A percentile compares a stretch with the other conserved stretches of the same genome.
Conservation (phyloP, 495 filamentous ascomycete genomes). For the Hypoxylon rickii region DNA sequence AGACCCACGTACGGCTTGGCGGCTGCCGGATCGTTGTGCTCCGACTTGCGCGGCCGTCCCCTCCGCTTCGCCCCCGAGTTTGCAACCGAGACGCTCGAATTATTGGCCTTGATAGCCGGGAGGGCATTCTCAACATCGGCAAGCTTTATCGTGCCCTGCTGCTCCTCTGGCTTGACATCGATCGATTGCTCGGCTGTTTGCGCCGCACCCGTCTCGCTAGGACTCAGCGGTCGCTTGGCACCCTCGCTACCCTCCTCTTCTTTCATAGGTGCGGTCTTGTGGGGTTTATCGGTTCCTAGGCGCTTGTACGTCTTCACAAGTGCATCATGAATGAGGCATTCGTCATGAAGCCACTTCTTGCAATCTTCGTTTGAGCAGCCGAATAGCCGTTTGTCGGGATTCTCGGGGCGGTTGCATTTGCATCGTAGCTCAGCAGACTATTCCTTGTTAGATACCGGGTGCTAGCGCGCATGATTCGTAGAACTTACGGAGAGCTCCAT, state of each 20-base stretch:
- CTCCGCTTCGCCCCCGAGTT: conserved; percentile 31
- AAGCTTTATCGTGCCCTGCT: conserved; percentile 26
- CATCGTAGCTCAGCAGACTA: conserved; percentile 64
- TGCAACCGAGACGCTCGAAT: conserved; percentile 11
- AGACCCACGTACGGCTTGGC: conserved; percentile 49
- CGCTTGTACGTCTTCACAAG: conserved; percentile 52
- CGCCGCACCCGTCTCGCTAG: conserved; percentile 47
- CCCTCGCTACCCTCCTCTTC: conserved; percentile 42
- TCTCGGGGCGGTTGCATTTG: conserved; percentile 63
- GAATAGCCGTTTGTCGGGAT: conserved; percentile 64
- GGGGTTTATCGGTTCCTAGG: conserved; percentile 51
- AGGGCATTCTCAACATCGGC: conserved; percentile 24
- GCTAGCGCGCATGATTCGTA: not conserved
- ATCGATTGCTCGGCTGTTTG: conserved; percentile 50
- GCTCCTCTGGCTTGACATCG: conserved; percentile 50
- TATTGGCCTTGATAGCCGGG: conserved; percentile 21
- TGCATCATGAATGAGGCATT: conserved; percentile 61
- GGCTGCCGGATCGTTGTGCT: conserved; percentile 35
- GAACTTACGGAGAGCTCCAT: conserved; percentile 62
- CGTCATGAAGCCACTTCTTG: conserved; percentile 66
- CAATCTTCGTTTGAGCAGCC: conserved; percentile 61
- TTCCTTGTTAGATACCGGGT: conserved; percentile 7
- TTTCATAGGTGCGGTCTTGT: conserved; percentile 41
- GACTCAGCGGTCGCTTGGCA: conserved; percentile 48
- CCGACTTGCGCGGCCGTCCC: conserved; percentile 39